Conservation (phyloP, 371 early-diverging fungal genomes). For the Batrachochytrium dendrobatidis region DNA sequence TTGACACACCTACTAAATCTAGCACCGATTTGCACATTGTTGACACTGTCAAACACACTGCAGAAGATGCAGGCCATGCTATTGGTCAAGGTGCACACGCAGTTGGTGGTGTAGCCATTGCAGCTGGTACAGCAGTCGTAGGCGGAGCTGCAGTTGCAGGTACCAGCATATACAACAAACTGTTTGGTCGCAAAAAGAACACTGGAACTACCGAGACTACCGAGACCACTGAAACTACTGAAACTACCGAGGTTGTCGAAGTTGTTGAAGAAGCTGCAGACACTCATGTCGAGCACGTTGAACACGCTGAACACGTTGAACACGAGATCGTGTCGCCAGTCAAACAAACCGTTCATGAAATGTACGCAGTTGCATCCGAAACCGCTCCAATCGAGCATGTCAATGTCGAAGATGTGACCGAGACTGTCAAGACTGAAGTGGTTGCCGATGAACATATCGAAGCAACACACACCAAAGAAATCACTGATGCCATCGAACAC, state of each 20-base stretch:
- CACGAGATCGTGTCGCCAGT: too few relatives aligned
- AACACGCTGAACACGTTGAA: too few relatives aligned
- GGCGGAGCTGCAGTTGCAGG: background rate
- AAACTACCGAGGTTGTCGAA: background rate
- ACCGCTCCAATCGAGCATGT: background rate
- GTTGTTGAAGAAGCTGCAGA: background rate
- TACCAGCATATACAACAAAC: too few relatives aligned
- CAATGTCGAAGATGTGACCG: background rate
- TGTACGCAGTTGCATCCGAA: too few relatives aligned
- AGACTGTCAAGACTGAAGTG: conserved; percentile 1
- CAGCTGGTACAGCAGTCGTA: background rate
- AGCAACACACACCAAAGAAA: background rate
- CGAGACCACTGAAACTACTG: background rate
- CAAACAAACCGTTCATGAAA: too few relatives aligned
- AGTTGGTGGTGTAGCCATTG: background rate
- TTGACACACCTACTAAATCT: background rate
- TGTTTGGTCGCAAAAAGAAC: background rate
- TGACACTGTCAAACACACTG: background rate
- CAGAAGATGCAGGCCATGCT: background rate
- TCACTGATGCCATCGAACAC: background rate
- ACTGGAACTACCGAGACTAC: background rate
- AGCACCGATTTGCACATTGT: background rate
- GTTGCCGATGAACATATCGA: background rate
- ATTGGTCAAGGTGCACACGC: background rate
- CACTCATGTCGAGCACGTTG: too few relatives aligned